Base-by-base conservation (phyloP, 768 basidiomycete genomes). In the Podaxis pistillaris region DNA sequence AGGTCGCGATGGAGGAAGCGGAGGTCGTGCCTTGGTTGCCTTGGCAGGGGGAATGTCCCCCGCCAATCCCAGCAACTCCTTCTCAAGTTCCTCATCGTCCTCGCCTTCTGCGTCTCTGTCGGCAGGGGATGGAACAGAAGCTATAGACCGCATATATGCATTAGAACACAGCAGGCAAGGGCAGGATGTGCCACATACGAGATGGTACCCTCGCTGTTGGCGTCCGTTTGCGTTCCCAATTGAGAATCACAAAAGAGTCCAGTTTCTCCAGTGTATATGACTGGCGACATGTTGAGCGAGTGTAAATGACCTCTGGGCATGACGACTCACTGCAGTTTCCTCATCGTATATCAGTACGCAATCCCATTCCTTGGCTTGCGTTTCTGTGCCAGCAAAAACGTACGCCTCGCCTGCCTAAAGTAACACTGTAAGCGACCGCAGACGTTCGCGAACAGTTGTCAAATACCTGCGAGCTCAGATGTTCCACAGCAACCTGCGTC, bases 291-390 rank as follows among this genome's bases (percentile, higher is more conserved):
- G 28, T 56, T 55, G 60, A 65, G n/a, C 67, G 9, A 64, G 72
- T 26, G 19, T 62, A 62, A 47, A 24, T 13, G 41, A 37, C 11
- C 11, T 19, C 26, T 38, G 60, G 54, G 44, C 37, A 40, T 53
- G 15, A 38, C 22, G 38, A 24, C 54, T 71, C 70, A 90, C 91
- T 66, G 85, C 85, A 53, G 83, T 78, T 58, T 85, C 88, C 68
- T 90, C 89, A 70, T 94, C 91, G 68, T 87, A 93, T 50, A 93
- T 88, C 44, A 94, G 78, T 6, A 93, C 84, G 65, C 91, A 94
- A 56, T 92, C 89, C 67, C 80, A 80, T 51, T 91, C 89, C 69
- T 85, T 89, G 6, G 87, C 81, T 1, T 82, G 73, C 15, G 76
- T 76, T 68, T 90, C 89, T 7, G 69, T 67, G 2, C 90, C 91